Percentiles rank a stretch among this genome's conserved stretches.
Evolutionary conservation across 2,329 filamentous ascomycete species (phyloP).

Genomic region (Colletotrichum tofieldiae): DNA sequence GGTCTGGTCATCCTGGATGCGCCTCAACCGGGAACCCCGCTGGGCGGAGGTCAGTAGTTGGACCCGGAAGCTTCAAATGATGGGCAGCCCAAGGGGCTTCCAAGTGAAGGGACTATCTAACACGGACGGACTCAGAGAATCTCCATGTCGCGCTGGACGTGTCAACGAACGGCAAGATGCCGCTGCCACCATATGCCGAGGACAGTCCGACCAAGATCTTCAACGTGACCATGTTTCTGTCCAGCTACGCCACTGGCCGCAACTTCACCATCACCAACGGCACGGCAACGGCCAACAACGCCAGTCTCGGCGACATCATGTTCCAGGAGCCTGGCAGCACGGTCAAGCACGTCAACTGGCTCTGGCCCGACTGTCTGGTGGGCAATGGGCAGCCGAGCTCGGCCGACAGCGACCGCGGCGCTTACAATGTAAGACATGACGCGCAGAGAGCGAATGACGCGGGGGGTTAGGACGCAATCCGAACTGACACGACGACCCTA

Average conservation of each 20-base stretch:
- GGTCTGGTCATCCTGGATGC: slow-evolving; percentile 78
- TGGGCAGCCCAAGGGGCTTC: neutral
- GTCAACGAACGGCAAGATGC: slow-evolving; percentile 75
- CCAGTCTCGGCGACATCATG: slow-evolving; percentile 75
- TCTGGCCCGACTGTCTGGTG: slow-evolving; percentile 79
- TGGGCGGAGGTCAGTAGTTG: slow-evolving; percentile 71
- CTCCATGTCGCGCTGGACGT: slow-evolving; percentile 79
- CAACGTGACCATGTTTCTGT: slow-evolving; percentile 78
- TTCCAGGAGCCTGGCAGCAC: slow-evolving; percentile 76
- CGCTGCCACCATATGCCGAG: slow-evolving; percentile 69
- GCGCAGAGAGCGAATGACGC: neutral
- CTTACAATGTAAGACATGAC: slow-evolving; percentile 70
- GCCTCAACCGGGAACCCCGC: slow-evolving; percentile 75
- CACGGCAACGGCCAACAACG: slow-evolving; percentile 66
- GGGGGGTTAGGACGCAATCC: neutral
- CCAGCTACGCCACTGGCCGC: slow-evolving; percentile 72
- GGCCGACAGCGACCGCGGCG: slow-evolving; percentile 68
- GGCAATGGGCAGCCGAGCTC: slow-evolving; percentile 68
- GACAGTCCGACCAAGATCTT: slow-evolving; percentile 71
- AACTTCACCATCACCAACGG: slow-evolving; percentile 81
- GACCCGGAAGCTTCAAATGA: neutral
- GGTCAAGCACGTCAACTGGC: slow-evolving; percentile 82
- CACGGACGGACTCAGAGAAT: slow-evolving; percentile 55
- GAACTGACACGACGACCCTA: slow-evolving; percentile 47
- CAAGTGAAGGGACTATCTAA: slow-evolving; percentile 26